phyloP scores from a whole-genome alignment of 1,284 basidiomycete species.

The Ustilago crameri region DNA sequence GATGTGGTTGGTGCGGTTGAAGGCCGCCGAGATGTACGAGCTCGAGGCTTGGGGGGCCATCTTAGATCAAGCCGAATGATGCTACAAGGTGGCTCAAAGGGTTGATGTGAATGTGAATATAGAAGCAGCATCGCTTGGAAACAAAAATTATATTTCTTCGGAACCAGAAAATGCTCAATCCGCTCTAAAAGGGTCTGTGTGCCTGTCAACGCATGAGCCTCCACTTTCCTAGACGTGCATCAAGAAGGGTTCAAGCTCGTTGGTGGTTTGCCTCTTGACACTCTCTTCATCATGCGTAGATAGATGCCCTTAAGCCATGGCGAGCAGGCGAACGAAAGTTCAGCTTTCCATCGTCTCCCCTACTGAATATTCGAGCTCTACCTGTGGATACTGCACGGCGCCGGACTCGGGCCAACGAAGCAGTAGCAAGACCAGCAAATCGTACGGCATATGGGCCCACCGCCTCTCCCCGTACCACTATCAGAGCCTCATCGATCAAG shows the following conservation, averaged over 20 bases:
- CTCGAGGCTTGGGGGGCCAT: slow-evolving; percentile 35
- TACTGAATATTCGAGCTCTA: slow-evolving; percentile 70
- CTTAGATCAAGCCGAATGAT: background rate
- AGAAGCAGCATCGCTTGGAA: background rate
- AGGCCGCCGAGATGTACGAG: slow-evolving; percentile 61
- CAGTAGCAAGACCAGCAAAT: slow-evolving; percentile 58
- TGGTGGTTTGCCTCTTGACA: background rate
- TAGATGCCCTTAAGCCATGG: slow-evolving; percentile 7
- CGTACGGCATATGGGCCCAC: slow-evolving; percentile 68
- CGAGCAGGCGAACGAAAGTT: slow-evolving; percentile 4
- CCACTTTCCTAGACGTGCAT: background rate
- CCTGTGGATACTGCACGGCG: slow-evolving; percentile 71
- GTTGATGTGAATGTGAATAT: slow-evolving; percentile 1
- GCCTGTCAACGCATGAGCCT: background rate
- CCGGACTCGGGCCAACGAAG: slow-evolving; percentile 62
- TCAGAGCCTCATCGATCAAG: slow-evolving; percentile 58
- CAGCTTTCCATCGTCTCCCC: slow-evolving; percentile 49
- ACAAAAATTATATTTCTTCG: slow-evolving; percentile 4
- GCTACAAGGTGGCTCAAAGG: background rate
- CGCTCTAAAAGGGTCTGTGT: slow-evolving; percentile 16
- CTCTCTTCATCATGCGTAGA: slow-evolving; percentile 8
- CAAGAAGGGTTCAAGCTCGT: background rate
- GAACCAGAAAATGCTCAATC: background rate
- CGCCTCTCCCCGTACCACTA: slow-evolving; percentile 55
- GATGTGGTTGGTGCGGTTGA: slow-evolving; percentile 59